phyloP scores from a whole-genome alignment of 192 early-diverging fungal genomes.

The Lobosporangium transversale region DNA sequence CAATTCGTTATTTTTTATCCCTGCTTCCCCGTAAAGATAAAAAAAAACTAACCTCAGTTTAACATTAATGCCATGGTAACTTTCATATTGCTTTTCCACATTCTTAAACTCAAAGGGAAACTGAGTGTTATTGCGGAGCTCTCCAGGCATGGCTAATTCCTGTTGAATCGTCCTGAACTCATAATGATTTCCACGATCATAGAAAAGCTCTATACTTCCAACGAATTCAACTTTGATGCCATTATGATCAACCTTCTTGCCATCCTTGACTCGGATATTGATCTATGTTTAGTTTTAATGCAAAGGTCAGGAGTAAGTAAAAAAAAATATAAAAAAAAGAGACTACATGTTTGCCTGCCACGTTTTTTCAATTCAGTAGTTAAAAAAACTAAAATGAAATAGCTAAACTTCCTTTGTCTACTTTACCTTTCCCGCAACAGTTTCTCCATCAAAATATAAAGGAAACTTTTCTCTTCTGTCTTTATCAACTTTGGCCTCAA shows the following conservation, averaged over 20 bases:
- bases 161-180: slow-evolving; percentile 94
- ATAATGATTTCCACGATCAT: slow-evolving; percentile 94
- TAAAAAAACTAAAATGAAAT: too few species aligned
- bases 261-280: slow-evolving; percentile 81
- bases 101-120: slow-evolving; percentile 99
- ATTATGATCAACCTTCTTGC: slow-evolving; percentile 95
- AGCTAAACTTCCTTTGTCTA: too few species aligned
- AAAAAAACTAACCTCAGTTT: slow-evolving; percentile 75
- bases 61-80: slow-evolving; percentile 98
- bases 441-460: slow-evolving; percentile 98
- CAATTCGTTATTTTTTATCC: background rate
- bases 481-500: slow-evolving; percentile 95
- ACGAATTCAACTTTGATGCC: slow-evolving; percentile 99
- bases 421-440: slow-evolving; percentile 89
- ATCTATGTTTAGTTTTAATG: slow-evolving; percentile 56
- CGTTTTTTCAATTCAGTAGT: too few species aligned
- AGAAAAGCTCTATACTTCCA: slow-evolving; percentile 96
- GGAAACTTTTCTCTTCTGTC: slow-evolving; percentile 93
- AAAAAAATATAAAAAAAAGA: background rate
- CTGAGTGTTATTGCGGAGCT: slow-evolving; percentile 79
- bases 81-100: slow-evolving; percentile 98
- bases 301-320: too few species aligned
- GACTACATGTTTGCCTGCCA: too few species aligned
- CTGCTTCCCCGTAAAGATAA: background rate
- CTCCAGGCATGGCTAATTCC: slow-evolving; percentile 96